Percentiles rank a stretch among this genome's conserved stretches.
These are phyloP conservation scores for Albatrellus sp. DNA, from an alignment of 1,284 basidiomycete species.

Conservation along the genomic window DNA sequence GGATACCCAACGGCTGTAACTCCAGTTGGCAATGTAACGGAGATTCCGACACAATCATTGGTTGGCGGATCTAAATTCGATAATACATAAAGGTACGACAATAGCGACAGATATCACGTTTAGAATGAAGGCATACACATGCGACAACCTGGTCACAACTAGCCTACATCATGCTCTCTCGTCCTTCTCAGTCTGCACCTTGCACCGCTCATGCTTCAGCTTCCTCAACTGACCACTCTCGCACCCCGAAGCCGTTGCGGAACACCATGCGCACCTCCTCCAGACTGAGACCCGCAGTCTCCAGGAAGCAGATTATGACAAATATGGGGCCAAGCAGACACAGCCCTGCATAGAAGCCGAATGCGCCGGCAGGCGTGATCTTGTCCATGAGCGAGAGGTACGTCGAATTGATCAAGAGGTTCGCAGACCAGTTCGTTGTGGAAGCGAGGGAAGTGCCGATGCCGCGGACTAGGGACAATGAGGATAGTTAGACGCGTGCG, in stretches of 20 bases:
- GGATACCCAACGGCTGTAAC: conserved; percentile 43
- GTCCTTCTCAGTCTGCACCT: too few species aligned
- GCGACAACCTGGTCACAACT: background rate
- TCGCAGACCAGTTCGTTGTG: conserved; percentile 77
- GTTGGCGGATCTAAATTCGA: too few species aligned
- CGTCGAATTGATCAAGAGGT: conserved; percentile 54
- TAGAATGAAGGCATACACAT: background rate
- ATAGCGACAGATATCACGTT: background rate
- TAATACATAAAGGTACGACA: too few species aligned
- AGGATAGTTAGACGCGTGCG: background rate
- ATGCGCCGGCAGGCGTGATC: conserved; percentile 70
- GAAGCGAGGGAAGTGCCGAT: conserved; percentile 74
- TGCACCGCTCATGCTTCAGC: conserved; percentile 9
- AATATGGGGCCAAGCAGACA: conserved; percentile 64
- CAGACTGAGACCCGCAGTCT: conserved; percentile 63
- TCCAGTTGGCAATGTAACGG: background rate
- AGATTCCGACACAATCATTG: background rate
- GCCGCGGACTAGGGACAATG: conserved; percentile 48
- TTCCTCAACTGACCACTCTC: conserved; percentile 36
- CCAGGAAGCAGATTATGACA: conserved; percentile 61
- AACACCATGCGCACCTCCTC: conserved; percentile 65
- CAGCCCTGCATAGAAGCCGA: conserved; percentile 72
- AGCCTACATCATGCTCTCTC: background rate
- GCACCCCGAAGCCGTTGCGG: conserved; percentile 43
- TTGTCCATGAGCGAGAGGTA: conserved; percentile 67